Evolutionary conservation across 192 early-diverging fungal species (phyloP).

Genomic region (Pilaira anomala): DNA sequence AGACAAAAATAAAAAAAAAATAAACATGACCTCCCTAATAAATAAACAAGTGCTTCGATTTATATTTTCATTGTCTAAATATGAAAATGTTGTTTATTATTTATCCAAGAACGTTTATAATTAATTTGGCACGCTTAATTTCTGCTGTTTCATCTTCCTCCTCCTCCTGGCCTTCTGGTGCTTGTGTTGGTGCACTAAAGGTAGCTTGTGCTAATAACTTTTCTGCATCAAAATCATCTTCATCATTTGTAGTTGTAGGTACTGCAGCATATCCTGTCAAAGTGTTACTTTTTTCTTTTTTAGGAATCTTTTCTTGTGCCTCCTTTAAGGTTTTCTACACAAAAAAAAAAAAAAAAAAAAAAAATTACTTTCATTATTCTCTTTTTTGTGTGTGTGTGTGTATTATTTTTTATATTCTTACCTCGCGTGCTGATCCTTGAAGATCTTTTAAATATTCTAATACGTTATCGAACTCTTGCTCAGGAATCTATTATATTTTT

Average conservation of each 20-base stretch:
- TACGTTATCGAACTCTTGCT: conserved; percentile 30
- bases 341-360: neutral
- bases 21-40: neutral
- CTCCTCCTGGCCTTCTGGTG: neutral
- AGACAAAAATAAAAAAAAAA: neutral
- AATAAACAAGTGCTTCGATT: neutral
- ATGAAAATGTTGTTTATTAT: no score
- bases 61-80: conserved; percentile 7
- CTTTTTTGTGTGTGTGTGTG: conserved; percentile 25
- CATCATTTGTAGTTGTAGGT: neutral
- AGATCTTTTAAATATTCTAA: conserved; percentile 34
- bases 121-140: conserved; percentile 8
- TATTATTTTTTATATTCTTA: conserved; percentile 11
- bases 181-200: neutral
- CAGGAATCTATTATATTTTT: conserved; percentile 17
- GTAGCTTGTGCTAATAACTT: conserved; percentile 27
- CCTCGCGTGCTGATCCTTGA: conserved; percentile 34
- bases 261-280: conserved; percentile 11
- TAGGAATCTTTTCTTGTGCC: conserved; percentile 30
- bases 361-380: neutral
- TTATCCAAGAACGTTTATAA: neutral
- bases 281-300: conserved; percentile 11
- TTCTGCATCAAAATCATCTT: conserved; percentile 41
- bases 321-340: conserved; percentile 31
- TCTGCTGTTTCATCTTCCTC: neutral